These are phyloP conservation scores for Fusarium sacchari DNA, from an alignment of 2,329 filamentous ascomycete genomes.

Conservation along the genomic window DNA sequence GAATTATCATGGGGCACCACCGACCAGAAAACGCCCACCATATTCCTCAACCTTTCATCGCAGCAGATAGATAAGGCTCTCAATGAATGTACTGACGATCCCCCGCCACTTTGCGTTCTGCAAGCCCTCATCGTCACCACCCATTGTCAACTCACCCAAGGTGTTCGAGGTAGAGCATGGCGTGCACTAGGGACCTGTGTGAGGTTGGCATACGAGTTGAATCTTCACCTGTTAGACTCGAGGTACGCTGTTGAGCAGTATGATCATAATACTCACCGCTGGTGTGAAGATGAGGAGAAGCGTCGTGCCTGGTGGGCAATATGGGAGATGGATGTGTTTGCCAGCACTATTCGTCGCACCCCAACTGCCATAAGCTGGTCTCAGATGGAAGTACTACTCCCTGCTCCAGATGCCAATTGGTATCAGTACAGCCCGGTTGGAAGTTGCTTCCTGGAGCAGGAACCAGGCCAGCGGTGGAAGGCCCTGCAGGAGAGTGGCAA, in stretches of 20 bases:
- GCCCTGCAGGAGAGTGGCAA: neutral
- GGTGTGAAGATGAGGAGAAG: neutral
- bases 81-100: neutral
- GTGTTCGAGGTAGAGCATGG: neutral
- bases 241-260: neutral
- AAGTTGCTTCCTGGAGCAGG: neutral
- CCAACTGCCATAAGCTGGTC: neutral
- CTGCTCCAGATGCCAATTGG: neutral
- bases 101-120: neutral
- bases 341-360: neutral
- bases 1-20: neutral
- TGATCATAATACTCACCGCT: neutral
- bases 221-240: neutral
- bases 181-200: neutral
- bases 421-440: neutral
- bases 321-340: neutral
- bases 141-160: neutral
- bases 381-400: neutral
- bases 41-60: neutral
- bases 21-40: neutral
- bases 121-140: neutral
- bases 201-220: neutral
- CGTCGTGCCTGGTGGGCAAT: neutral
- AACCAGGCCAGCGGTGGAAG: neutral
- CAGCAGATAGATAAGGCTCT: neutral